Conservation (phyloP, 1,139 yeast species). For the Wickerhamomyces sp. region DNA sequence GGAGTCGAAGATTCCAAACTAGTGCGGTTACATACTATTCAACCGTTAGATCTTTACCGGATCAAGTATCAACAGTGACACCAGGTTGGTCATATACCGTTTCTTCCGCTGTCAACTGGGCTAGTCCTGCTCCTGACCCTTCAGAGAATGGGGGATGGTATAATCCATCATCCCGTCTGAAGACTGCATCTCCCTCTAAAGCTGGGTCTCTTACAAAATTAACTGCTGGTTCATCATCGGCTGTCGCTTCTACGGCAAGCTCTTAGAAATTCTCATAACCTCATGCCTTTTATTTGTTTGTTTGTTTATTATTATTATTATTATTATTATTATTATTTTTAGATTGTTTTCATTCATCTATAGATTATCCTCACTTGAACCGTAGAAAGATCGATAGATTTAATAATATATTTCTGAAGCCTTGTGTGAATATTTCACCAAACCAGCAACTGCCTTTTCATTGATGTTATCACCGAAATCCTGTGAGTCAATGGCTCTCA, state of each 20-base stretch:
- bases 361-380: too few relatives aligned
- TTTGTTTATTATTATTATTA: not conserved
- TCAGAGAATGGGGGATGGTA: slow-evolving; percentile 50
- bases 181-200: slow-evolving; percentile 17
- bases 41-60: slow-evolving; percentile 39
- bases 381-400: not conserved
- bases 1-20: slow-evolving; percentile 61
- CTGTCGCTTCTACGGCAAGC: slow-evolving; percentile 2
- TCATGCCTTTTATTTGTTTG: not conserved
- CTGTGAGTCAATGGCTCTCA: slow-evolving; percentile 30
- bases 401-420: slow-evolving; percentile 23
- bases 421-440: slow-evolving; percentile 29
- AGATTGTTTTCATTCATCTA: too few relatives aligned
- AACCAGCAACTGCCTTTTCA: slow-evolving; percentile 29
- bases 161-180: slow-evolving; percentile 29
- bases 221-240: slow-evolving; percentile 1
- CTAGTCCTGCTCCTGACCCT: slow-evolving; percentile 65
- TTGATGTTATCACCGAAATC: slow-evolving; percentile 30
- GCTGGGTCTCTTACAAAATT: slow-evolving; percentile 10
- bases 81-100: slow-evolving; percentile 80
- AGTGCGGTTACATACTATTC: slow-evolving; percentile 60
- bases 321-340: not conserved
- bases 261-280: too few relatives aligned
- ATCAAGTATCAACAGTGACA: slow-evolving; percentile 59
- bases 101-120: slow-evolving; percentile 61